Evolutionary conservation across 331 rosid genomes (phyloP).

Genomic region (Rhamnella rubrinervis): DNA sequence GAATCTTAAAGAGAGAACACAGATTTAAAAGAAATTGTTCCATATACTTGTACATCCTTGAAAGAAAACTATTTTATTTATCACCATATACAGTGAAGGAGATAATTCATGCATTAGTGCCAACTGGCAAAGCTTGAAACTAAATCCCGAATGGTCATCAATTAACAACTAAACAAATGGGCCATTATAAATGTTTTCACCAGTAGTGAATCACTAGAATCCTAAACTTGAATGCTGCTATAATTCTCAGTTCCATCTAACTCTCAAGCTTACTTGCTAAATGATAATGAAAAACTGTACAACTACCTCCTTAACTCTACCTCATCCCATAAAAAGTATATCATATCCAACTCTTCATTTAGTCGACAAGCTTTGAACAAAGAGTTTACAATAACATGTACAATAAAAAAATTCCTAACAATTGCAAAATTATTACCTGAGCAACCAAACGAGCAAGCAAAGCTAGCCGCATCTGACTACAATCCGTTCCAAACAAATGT

Average conservation of each 20-base stretch:
- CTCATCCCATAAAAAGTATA: slow-evolving; percentile 6
- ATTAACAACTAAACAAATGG: no score
- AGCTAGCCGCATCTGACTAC: slow-evolving; percentile 71
- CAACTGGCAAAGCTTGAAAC: not conserved
- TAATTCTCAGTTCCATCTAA: no score
- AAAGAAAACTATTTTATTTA: not conserved
- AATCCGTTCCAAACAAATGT: slow-evolving; percentile 53
- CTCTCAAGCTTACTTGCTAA: no score
- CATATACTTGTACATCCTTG: not conserved
- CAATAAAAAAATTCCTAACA: not conserved
- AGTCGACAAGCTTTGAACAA: not conserved
- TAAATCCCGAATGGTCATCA: not conserved
- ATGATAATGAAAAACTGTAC: no score
- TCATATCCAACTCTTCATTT: not conserved
- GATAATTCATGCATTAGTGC: not conserved
- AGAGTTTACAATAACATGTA: not conserved
- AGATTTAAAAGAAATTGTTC: not conserved
- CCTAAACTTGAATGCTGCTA: no score
- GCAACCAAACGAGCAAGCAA: slow-evolving; percentile 92
- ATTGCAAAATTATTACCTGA: slow-evolving; percentile 58
- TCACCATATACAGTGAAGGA: not conserved
- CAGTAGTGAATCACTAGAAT: no score
- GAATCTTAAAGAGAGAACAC: not conserved
- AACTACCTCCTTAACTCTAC: not conserved
- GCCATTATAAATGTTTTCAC: no score